phyloP scores from a whole-genome alignment of 1,284 basidiomycete species.

The Ganoderma sp. region DNA sequence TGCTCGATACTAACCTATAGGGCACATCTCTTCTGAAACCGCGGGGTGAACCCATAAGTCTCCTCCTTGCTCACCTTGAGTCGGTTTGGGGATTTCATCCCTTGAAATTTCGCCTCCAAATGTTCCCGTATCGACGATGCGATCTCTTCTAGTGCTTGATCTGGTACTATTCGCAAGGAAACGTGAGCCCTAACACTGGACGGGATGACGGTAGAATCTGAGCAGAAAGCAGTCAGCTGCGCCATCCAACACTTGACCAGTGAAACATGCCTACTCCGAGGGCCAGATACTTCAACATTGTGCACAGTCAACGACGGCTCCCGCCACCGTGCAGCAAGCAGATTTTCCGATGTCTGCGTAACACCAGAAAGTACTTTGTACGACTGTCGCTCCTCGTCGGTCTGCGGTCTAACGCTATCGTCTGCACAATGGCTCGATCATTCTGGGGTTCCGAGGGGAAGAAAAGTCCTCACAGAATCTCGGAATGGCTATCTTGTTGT shows the following conservation, averaged over 20 bases:
- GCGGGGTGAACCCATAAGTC: neutral
- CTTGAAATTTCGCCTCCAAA: slow-evolving; percentile 65
- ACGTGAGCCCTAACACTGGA: slow-evolving; percentile 80
- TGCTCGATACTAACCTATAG: slow-evolving; percentile 79
- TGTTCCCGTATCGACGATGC: slow-evolving; percentile 65
- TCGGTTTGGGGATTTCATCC: slow-evolving; percentile 71
- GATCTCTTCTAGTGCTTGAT: slow-evolving; percentile 83
- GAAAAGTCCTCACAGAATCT: slow-evolving; percentile 75
- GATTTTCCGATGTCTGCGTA: slow-evolving; percentile 68
- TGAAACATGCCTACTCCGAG: slow-evolving; percentile 56
- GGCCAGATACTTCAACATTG: slow-evolving; percentile 73
- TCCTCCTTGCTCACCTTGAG: slow-evolving; percentile 57
- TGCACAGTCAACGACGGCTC: slow-evolving; percentile 79
- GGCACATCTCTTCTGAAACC: neutral
- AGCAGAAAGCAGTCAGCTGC: neutral
- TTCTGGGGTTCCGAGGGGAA: slow-evolving; percentile 10
- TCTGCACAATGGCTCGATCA: slow-evolving; percentile 52
- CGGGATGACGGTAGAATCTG: slow-evolving; percentile 89
- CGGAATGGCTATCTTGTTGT: slow-evolving; percentile 73
- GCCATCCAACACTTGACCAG: neutral
- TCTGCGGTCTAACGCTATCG: slow-evolving; percentile 72
- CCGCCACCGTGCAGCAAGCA: slow-evolving; percentile 79
- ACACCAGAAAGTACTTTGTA: slow-evolving; percentile 73
- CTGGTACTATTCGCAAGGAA: slow-evolving; percentile 91
- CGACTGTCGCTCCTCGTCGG: slow-evolving; percentile 67